A percentile compares a stretch with the other conserved stretches of the same genome.
Evolutionary conservation across 805 yeast genomes (phyloP).

Genomic region (Saccharomycopsis sp.): DNA sequence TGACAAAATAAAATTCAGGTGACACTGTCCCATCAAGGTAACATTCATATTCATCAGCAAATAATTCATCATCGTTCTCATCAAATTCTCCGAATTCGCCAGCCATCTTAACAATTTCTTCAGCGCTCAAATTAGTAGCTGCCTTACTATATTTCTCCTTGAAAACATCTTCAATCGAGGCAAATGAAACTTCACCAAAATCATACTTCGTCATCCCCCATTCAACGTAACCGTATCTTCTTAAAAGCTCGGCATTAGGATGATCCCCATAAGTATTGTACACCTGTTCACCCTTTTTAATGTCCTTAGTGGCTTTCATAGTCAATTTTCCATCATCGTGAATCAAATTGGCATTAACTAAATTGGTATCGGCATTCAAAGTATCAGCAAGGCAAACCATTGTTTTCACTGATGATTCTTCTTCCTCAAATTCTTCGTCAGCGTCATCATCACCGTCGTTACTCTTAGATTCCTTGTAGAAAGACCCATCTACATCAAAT

Average conservation of each 20-base stretch:
- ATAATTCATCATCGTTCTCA: constrained; percentile 24
- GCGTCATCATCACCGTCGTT: constrained; percentile 29
- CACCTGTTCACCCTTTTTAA: constrained; percentile 62
- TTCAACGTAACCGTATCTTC: constrained; percentile 92
- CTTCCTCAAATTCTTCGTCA: constrained; percentile 28
- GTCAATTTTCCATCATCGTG: constrained; percentile 43
- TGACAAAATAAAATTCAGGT: constrained; percentile 49
- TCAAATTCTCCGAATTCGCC: constrained; percentile 30
- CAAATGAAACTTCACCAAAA: constrained; percentile 65
- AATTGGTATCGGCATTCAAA: constrained; percentile 74
- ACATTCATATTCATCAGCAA: constrained; percentile 57
- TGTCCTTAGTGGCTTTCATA: constrained; percentile 65
- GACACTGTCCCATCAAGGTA: constrained; percentile 49
- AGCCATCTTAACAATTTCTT: constrained; percentile 33
- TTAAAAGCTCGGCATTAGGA: constrained; percentile 82
- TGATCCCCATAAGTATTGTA: constrained; percentile 87
- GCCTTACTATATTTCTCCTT: constrained; percentile 22
- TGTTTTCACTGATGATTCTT: constrained; percentile 43
- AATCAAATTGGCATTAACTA: constrained; percentile 66
- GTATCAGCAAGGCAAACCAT: constrained; percentile 94
- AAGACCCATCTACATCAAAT: constrained; percentile 62
- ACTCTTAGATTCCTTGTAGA: constrained; percentile 23
- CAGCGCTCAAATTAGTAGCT: constrained; percentile 27
- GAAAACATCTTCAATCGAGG: constrained; percentile 35
- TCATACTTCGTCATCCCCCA: constrained; percentile 63